A percentile compares a stretch with the other conserved stretches of the same genome.
Evolutionary conservation across 148 eudicot species (phyloP).

Genomic region (Nepenthes mirabilis): DNA sequence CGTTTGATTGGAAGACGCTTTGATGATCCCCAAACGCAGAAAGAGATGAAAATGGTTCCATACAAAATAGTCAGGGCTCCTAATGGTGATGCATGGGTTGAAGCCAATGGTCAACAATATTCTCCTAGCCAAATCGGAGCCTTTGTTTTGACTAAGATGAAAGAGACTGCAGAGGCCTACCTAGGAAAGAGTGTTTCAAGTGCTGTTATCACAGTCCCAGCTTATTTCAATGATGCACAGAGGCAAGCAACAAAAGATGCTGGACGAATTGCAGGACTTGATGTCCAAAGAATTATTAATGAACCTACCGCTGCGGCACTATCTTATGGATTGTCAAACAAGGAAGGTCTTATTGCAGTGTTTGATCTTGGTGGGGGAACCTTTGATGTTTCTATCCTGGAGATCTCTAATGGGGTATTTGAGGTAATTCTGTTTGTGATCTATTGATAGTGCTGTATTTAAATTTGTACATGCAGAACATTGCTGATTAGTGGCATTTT

Average conservation of each 20-base stretch:
- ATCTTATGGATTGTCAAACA: constrained; percentile 86
- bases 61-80: constrained; percentile 78
- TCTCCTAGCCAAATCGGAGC: constrained; percentile 97
- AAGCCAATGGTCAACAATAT: constrained; percentile 83
- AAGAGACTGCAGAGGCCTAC: constrained; percentile 92
- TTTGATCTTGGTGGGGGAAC: constrained; percentile 99
- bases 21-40: constrained; percentile 82
- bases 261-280: constrained; percentile 85
- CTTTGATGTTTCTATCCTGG: constrained; percentile 91
- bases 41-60: constrained; percentile 96
- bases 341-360: constrained; percentile 92
- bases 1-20: constrained; percentile 86
- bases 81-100: constrained; percentile 99
- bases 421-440: constrained; percentile 39
- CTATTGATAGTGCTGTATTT: not conserved
- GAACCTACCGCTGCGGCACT: constrained; percentile 99
- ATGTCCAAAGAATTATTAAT: constrained; percentile 88
- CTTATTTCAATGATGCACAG: constrained; percentile 94
- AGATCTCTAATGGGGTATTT: constrained; percentile 89
- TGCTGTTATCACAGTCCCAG: constrained; percentile 93
- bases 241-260: constrained; percentile 98
- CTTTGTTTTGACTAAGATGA: constrained; percentile 83
- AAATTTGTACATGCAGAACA: too few species aligned
- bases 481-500: constrained; percentile 3
- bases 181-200: constrained; percentile 69